These are phyloP conservation scores for Paraconiothyrium sp. DNA, from an alignment of 2,329 filamentous ascomycete genomes.

Conservation along the genomic window DNA sequence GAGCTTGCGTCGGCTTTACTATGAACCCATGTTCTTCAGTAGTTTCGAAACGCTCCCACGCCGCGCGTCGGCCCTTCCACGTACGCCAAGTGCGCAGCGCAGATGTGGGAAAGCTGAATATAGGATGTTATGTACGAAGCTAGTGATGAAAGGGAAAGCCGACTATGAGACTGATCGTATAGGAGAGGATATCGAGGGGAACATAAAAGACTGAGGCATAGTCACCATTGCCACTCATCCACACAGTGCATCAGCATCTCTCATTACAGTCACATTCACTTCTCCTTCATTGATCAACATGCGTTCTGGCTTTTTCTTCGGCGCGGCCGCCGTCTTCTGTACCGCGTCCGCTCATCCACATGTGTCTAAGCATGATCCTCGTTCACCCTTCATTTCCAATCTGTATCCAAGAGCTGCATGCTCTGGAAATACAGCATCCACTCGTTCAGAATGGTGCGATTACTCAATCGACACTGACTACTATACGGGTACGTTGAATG, in stretches of 20 bases:
- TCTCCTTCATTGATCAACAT: background rate
- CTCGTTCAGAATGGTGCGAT: constrained; percentile 55
- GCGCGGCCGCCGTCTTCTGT: background rate
- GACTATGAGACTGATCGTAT: background rate
- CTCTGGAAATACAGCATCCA: constrained; percentile 42
- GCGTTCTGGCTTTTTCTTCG: constrained; percentile 5
- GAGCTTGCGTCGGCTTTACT: background rate
- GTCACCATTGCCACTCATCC: background rate
- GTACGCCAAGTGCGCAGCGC: background rate
- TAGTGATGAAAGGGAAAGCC: background rate
- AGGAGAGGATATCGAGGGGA: background rate
- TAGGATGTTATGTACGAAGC: background rate
- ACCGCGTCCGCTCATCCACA: background rate
- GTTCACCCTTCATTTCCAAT: constrained; percentile 14
- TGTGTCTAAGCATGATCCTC: background rate
- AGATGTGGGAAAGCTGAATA: background rate
- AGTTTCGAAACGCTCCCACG: background rate
- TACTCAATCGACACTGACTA: constrained; percentile 63
- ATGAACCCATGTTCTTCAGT: background rate
- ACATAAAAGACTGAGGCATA: background rate
- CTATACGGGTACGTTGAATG: constrained; percentile 44
- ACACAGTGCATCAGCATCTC: background rate
- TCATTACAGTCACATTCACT: constrained; percentile 1
- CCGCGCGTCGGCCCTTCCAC: background rate
- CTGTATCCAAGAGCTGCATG: constrained; percentile 32